Evolutionary conservation across 1,139 yeast genomes (phyloP).

Genomic region (Debaryomyces sp.): DNA sequence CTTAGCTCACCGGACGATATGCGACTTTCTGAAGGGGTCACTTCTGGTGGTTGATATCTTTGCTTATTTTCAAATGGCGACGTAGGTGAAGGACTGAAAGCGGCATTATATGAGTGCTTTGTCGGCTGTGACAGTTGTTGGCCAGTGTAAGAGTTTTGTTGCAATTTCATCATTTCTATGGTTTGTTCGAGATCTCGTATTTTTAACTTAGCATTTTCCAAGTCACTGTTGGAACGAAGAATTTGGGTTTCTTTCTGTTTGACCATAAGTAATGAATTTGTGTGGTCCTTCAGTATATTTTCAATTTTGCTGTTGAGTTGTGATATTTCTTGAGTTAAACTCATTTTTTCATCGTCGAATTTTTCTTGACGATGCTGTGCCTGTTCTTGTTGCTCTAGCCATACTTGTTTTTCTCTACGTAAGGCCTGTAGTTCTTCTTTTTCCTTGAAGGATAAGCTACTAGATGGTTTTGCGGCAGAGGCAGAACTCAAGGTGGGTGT

Average conservation of each 20-base stretch:
- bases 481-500: slow-evolving; percentile 16
- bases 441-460: slow-evolving; percentile 26
- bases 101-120: slow-evolving; percentile 4
- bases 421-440: slow-evolving; percentile 54
- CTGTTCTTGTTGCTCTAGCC: slow-evolving; percentile 51
- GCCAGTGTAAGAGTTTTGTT: slow-evolving; percentile 22
- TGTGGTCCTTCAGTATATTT: slow-evolving; percentile 49
- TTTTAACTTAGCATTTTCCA: slow-evolving; percentile 54
- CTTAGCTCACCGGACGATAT: slow-evolving; percentile 45
- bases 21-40: slow-evolving; percentile 14
- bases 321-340: slow-evolving; percentile 45
- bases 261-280: slow-evolving; percentile 51
- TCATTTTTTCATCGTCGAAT: slow-evolving; percentile 45
- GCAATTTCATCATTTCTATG: slow-evolving; percentile 46
- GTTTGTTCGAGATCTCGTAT: slow-evolving; percentile 56
- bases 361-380: slow-evolving; percentile 41
- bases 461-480: slow-evolving; percentile 15
- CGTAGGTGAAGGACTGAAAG: slow-evolving; percentile 9
- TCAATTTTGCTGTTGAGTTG: slow-evolving; percentile 37
- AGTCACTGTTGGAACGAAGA: slow-evolving; percentile 58
- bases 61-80: slow-evolving; percentile 5
- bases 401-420: slow-evolving; percentile 52
- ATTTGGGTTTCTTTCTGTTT: slow-evolving; percentile 72
- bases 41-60: neutral
- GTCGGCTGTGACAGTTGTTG: slow-evolving; percentile 13